Percentiles rank a stretch among this genome's conserved stretches.
Evolutionary conservation across 2,329 filamentous ascomycete genomes (phyloP).

Genomic region (Aspergillus quadricinctus): DNA sequence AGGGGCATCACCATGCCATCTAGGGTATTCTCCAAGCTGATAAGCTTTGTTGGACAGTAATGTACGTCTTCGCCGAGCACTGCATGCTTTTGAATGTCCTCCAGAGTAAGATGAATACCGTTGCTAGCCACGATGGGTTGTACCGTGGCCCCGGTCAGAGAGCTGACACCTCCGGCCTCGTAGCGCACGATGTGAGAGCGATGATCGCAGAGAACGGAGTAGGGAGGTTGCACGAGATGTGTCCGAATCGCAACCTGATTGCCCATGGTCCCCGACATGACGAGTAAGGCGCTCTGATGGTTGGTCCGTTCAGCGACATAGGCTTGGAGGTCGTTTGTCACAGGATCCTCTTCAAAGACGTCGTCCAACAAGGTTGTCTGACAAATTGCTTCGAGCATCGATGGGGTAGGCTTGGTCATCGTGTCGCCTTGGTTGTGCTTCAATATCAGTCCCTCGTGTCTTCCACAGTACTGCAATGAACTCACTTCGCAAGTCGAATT

Average conservation of each 20-base stretch:
- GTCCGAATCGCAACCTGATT: conserved; percentile 81
- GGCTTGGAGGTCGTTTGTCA: conserved; percentile 70
- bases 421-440: conserved; percentile 52
- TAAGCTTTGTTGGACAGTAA: conserved; percentile 72
- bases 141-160: conserved; percentile 66
- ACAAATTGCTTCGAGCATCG: conserved; percentile 77
- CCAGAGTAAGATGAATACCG: conserved; percentile 67
- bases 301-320: conserved; percentile 69
- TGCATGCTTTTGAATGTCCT: conserved; percentile 66
- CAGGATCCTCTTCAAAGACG: conserved; percentile 74
- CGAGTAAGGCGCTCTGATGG: conserved; percentile 73
- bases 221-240: conserved; percentile 73
- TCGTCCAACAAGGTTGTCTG: conserved; percentile 76
- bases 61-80: conserved; percentile 66
- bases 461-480: conserved; percentile 3
- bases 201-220: conserved; percentile 73
- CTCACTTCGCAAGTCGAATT: conserved; percentile 54
- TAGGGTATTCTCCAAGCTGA: conserved; percentile 82
- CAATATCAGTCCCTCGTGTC: neutral
- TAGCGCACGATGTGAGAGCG: conserved; percentile 69
- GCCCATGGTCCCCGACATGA: conserved; percentile 89
- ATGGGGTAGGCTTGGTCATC: conserved; percentile 69
- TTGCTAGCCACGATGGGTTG: conserved; percentile 65
- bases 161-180: conserved; percentile 65
- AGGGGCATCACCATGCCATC: conserved; percentile 75